These are phyloP conservation scores for Baorangia bicolor DNA, from an alignment of 768 basidiomycete species.

Conservation along the genomic window DNA sequence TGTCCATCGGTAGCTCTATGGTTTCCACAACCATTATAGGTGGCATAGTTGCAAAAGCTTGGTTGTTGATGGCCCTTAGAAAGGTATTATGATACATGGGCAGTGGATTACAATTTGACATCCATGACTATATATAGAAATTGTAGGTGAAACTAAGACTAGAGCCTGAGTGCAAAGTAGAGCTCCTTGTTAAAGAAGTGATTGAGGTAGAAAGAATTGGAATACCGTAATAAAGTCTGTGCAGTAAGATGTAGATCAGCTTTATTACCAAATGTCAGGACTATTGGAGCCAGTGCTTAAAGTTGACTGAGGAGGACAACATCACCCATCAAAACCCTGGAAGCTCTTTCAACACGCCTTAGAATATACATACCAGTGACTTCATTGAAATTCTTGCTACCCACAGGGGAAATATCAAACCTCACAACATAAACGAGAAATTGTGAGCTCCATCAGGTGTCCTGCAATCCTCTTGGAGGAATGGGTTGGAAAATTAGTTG, in stretches of 20 bases:
- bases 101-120: too few species aligned
- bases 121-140: too few species aligned
- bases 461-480: background rate
- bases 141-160: background rate
- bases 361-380: conserved; percentile 24
- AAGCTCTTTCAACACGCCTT: conserved; percentile 13
- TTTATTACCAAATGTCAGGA: conserved; percentile 27
- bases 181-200: conserved; percentile 34
- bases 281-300: conserved; percentile 22
- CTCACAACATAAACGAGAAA: conserved; percentile 28
- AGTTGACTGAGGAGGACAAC: conserved; percentile 28
- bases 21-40: too few species aligned
- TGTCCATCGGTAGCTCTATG: too few species aligned
- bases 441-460: background rate
- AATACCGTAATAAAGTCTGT: conserved; percentile 19
- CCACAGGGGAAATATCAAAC: conserved; percentile 25
- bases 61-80: too few species aligned
- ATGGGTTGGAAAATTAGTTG: conserved; percentile 16
- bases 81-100: too few species aligned
- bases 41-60: too few species aligned
- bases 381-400: conserved; percentile 2
- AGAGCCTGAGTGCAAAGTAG: background rate
- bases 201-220: conserved; percentile 29
- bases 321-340: conserved; percentile 20
- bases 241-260: conserved; percentile 22